A percentile compares a stretch with the other conserved stretches of the same genome.
phyloP scores from a whole-genome alignment of 2,329 filamentous ascomycete genomes.

The Venturia oleaginea region DNA sequence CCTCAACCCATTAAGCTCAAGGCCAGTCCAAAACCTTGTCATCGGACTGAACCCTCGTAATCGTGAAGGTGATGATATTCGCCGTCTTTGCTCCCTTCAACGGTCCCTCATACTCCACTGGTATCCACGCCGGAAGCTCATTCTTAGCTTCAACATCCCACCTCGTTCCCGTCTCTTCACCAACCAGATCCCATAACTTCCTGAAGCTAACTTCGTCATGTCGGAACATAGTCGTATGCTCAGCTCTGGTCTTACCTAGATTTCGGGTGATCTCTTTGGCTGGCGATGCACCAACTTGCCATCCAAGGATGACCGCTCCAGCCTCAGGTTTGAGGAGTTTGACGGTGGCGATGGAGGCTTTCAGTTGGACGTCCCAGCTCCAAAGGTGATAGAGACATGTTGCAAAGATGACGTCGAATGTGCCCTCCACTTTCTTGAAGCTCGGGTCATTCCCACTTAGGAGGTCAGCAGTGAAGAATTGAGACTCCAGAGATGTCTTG shows the following conservation, averaged over 20 bases:
- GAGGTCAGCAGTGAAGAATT: slow-evolving; percentile 27
- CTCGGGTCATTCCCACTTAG: slow-evolving; percentile 33
- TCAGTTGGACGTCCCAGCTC: slow-evolving; percentile 25
- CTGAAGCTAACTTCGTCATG: slow-evolving; percentile 28
- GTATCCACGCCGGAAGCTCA: background rate
- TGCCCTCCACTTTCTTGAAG: slow-evolving; percentile 21
- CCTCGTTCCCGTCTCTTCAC: slow-evolving; percentile 10
- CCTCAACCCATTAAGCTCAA: background rate
- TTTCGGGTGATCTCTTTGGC: slow-evolving; percentile 17
- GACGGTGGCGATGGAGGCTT: slow-evolving; percentile 26
- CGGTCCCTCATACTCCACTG: background rate
- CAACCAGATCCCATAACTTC: slow-evolving; percentile 29
- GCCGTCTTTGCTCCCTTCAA: background rate
- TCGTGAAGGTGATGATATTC: background rate
- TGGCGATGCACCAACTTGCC: slow-evolving; percentile 36
- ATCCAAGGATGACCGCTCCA: slow-evolving; percentile 43
- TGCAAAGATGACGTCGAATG: slow-evolving; percentile 31
- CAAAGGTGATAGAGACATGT: slow-evolving; percentile 35
- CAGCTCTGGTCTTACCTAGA: slow-evolving; percentile 15
- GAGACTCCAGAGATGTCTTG: slow-evolving; percentile 28
- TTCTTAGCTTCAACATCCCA: slow-evolving; percentile 10
- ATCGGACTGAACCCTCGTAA: background rate
- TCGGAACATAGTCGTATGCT: slow-evolving; percentile 20
- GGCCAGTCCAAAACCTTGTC: background rate
- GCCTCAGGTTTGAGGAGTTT: slow-evolving; percentile 28